Percentiles rank a stretch among this genome's conserved stretches.
These are phyloP conservation scores for Mycena maculata DNA, from an alignment of 768 basidiomycete species.

Conservation along the genomic window DNA sequence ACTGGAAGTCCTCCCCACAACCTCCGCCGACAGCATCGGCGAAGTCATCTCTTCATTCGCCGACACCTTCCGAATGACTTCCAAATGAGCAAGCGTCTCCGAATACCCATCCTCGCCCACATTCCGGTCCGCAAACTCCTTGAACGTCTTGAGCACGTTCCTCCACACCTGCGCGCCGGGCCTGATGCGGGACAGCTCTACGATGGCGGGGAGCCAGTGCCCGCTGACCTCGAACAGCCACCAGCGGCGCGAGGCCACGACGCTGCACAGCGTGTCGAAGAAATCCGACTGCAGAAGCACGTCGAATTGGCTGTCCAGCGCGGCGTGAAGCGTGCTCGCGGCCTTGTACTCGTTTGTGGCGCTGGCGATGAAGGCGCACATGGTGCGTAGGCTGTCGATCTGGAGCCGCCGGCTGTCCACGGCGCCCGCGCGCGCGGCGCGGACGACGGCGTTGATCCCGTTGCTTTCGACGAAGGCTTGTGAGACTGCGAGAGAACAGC, in stretches of 20 bases:
- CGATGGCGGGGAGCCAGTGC: conserved; percentile 51
- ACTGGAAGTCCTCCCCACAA: not conserved
- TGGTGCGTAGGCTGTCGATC: conserved; percentile 51
- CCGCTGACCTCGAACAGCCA: conserved; percentile 53
- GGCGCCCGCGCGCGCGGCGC: conserved; percentile 47
- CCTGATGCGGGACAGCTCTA: conserved; percentile 46
- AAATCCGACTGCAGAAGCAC: conserved; percentile 52
- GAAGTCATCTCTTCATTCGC: not conserved
- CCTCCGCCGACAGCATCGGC: not conserved
- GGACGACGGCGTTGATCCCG: conserved; percentile 50
- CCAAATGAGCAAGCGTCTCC: conserved; percentile 40
- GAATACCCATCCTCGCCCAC: conserved; percentile 39
- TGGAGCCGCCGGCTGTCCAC: conserved; percentile 52
- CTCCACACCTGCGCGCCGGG: conserved; percentile 49
- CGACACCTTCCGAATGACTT: conserved; percentile 23
- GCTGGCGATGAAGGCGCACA: conserved; percentile 51
- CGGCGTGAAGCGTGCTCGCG: conserved; percentile 3
- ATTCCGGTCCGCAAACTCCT: conserved; percentile 42
- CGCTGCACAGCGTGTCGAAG: conserved; percentile 48
- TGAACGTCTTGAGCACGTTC: conserved; percentile 42
- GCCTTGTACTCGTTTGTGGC: conserved; percentile 35
- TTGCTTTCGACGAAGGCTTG: conserved; percentile 47
- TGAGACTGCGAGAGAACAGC: conserved; percentile 41
- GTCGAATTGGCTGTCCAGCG: conserved; percentile 39
- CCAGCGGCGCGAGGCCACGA: conserved; percentile 48